Percentiles rank a stretch among this genome's conserved stretches.
Evolutionary conservation across 352 stramenopile species (phyloP).

Genomic region (Phytophthora citrophthora): DNA sequence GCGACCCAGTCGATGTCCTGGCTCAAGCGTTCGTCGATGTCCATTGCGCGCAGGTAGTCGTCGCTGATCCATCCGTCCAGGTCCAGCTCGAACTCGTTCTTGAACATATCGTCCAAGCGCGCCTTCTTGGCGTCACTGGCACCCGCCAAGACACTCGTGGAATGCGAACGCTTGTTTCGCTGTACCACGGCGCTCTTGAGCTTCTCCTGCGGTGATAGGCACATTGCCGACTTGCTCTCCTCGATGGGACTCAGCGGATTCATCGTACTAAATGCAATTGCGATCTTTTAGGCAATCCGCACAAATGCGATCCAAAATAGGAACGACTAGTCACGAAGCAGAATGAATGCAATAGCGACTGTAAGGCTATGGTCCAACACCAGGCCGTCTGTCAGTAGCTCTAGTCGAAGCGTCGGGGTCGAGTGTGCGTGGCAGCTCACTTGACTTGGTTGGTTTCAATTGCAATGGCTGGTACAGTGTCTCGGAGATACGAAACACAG

Average conservation of each 20-base stretch:
- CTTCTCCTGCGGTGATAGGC: conserved; percentile 75
- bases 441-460: conserved; percentile 9
- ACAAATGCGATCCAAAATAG: conserved; percentile 13
- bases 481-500: conserved; percentile 15
- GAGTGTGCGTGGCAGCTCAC: conserved; percentile 14
- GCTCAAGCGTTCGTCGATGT: conserved; percentile 76
- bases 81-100: conserved; percentile 46
- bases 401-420: conserved; percentile 13
- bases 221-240: conserved; percentile 62
- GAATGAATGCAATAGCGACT: conserved; percentile 2
- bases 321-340: conserved; percentile 21
- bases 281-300: conserved; percentile 26
- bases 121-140: conserved; percentile 39
- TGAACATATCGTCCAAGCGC: conserved; percentile 40
- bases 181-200: conserved; percentile 45
- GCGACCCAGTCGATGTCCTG: conserved; percentile 87
- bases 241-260: conserved; percentile 41
- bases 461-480: conserved; percentile 7
- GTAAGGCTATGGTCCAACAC: conserved; percentile 27
- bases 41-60: conserved; percentile 77
- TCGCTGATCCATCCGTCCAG: conserved; percentile 81
- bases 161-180: conserved; percentile 52
- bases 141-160: conserved; percentile 6
- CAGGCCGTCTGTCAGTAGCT: conserved; percentile 21
- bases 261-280: conserved; percentile 24